Conservation (phyloP, 1,284 basidiomycete species). For the Ganoderma boninense region DNA sequence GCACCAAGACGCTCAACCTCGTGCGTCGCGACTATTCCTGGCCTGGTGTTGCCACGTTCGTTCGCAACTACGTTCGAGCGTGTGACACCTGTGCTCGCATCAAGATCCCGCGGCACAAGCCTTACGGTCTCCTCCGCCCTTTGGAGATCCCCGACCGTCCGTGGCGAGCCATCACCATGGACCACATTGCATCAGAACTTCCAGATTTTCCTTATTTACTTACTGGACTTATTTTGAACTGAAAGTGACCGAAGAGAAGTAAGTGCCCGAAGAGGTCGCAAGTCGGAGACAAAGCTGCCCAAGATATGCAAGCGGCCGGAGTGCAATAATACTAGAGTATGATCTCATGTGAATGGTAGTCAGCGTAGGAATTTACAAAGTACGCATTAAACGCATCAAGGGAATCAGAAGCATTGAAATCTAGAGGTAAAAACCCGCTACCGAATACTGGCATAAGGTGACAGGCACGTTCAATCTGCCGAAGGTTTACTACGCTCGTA, state of each 20-base stretch:
- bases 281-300: too few species aligned
- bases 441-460: conserved; percentile 31
- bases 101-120: conserved; percentile 42
- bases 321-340: neutral
- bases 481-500: conserved; percentile 16
- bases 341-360: conserved; percentile 21
- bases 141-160: conserved; percentile 38
- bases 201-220: too few species aligned
- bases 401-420: conserved; percentile 14
- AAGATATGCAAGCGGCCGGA: too few species aligned
- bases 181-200: conserved; percentile 22
- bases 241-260: too few species aligned
- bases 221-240: too few species aligned
- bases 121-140: conserved; percentile 31
- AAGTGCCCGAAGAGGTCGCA: too few species aligned
- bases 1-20: conserved; percentile 24
- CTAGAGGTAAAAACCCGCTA: conserved; percentile 6
- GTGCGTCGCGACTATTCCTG: conserved; percentile 36
- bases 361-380: conserved; percentile 22
- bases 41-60: conserved; percentile 27
- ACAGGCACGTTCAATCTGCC: conserved; percentile 22
- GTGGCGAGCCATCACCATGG: conserved; percentile 47
- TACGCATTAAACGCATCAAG: conserved; percentile 20
- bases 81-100: conserved; percentile 40
- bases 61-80: conserved; percentile 31